These are phyloP conservation scores for Cladosporium cucumerinum DNA, from an alignment of 2,329 filamentous ascomycete species.

Conservation along the genomic window DNA sequence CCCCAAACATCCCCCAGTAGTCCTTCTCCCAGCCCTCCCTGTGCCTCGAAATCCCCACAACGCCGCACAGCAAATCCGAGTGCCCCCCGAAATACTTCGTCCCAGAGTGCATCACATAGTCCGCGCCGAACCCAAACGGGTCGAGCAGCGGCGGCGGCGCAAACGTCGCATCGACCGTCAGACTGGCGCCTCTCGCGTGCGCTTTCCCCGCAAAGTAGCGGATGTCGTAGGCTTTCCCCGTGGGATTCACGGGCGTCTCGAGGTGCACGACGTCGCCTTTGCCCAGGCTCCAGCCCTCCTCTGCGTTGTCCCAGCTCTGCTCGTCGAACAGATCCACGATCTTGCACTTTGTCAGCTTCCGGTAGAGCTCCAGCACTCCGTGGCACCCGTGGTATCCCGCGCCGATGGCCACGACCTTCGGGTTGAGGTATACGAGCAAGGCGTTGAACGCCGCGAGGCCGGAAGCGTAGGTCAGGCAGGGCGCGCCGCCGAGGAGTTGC, in stretches of 20 bases:
- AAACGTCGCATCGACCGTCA: conserved; percentile 89
- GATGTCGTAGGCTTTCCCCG: conserved; percentile 75
- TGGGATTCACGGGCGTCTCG: conserved; percentile 91
- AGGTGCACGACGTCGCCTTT: conserved; percentile 83
- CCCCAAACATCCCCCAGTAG: conserved; percentile 56
- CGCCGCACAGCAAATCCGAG: conserved; percentile 86
- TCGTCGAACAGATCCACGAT: conserved; percentile 61
- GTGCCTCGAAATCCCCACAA: conserved; percentile 61
- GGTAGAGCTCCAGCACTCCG: conserved; percentile 71
- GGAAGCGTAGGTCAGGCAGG: conserved; percentile 73
- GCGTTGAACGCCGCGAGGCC: conserved; percentile 88
- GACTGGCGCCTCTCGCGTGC: conserved; percentile 65
- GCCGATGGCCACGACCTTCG: conserved; percentile 75
- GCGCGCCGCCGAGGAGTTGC: conserved; percentile 65
- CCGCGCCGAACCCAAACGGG: conserved; percentile 76
- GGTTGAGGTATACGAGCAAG: conserved; percentile 77
- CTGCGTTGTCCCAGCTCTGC: conserved; percentile 48
- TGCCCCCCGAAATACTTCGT: conserved; percentile 98
- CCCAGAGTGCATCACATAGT: conserved; percentile 86
- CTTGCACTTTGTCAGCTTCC: conserved; percentile 71
- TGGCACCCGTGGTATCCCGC: conserved; percentile 93
- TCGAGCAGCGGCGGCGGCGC: conserved; percentile 86
- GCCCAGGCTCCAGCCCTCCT: conserved; percentile 61
- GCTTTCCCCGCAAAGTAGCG: conserved; percentile 69
- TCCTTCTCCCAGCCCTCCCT: conserved; percentile 49